Evolutionary conservation across 306 rosid species (phyloP).

Genomic region (Rosa lucieae): DNA sequence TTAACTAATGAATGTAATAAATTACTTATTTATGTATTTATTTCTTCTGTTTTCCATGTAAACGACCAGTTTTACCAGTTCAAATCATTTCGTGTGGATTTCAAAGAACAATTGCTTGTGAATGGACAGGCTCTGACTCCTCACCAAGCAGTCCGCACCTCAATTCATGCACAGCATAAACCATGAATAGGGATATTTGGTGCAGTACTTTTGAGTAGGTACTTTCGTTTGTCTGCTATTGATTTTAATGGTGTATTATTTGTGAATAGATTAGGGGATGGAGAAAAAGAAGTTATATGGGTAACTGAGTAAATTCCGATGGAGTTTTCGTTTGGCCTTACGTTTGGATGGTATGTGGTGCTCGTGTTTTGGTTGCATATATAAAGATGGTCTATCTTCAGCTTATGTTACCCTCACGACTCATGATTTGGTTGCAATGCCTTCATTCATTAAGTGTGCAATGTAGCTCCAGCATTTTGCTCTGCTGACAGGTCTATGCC

Average conservation of each 20-base stretch:
- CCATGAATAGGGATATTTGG: constrained; percentile 35
- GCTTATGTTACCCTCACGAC: neutral
- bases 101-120: constrained; percentile 78
- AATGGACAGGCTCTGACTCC: constrained; percentile 76
- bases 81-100: constrained; percentile 84
- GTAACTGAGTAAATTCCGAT: neutral
- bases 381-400: neutral
- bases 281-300: neutral
- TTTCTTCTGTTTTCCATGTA: constrained; percentile 13
- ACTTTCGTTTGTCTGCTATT: constrained; percentile 11
- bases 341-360: neutral
- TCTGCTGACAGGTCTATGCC: neutral
- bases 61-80: constrained; percentile 60
- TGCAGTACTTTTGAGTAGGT: constrained; percentile 6
- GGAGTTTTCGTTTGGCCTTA: neutral
- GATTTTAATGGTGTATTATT: constrained; percentile 10
- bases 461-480: neutral
- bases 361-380: neutral
- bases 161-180: constrained; percentile 82
- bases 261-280: constrained; percentile 21
- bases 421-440: neutral
- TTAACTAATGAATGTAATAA: neutral
- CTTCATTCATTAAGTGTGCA: too few relatives aligned
- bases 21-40: neutral
- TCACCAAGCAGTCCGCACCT: constrained; percentile 56